phyloP scores from a whole-genome alignment of 306 rosid species.

The Cyclanthera cordifolia region DNA sequence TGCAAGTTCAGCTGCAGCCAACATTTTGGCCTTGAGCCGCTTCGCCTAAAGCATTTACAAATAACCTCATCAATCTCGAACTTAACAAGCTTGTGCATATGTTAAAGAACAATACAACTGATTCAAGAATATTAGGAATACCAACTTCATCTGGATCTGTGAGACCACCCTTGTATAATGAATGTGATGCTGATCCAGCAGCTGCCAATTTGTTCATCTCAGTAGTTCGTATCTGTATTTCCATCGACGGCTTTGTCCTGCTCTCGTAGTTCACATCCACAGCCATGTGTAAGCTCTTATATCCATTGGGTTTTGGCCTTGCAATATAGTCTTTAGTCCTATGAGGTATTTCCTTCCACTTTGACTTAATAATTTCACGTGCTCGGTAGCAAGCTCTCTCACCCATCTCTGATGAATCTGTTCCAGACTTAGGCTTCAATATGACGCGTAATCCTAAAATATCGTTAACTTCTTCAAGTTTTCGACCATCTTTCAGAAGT shows the following conservation, averaged over 20 bases:
- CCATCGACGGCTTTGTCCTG: conserved; percentile 59
- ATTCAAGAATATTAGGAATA: neutral
- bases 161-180: conserved; percentile 81
- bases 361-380: conserved; percentile 36
- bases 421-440: conserved; percentile 45
- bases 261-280: conserved; percentile 66
- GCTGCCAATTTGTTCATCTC: conserved; percentile 72
- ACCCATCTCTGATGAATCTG: conserved; percentile 28
- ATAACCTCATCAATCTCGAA: neutral
- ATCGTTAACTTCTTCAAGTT: conserved; percentile 68
- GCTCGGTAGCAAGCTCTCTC: conserved; percentile 77
- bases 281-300: conserved; percentile 79
- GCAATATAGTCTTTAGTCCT: conserved; percentile 78
- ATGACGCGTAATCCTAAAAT: conserved; percentile 71
- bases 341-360: conserved; percentile 72
- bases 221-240: conserved; percentile 72
- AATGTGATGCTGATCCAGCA: conserved; percentile 84
- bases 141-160: conserved; percentile 78
- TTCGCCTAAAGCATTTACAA: conserved; percentile 48
- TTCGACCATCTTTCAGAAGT: conserved; percentile 77
- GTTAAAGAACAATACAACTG: neutral
- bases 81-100: neutral
- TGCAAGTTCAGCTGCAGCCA: conserved; percentile 95
- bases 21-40: conserved; percentile 68
- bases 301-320: conserved; percentile 75